A percentile compares a stretch with the other conserved stretches of the same genome.
These are phyloP conservation scores for Ceraceosorus guamensis DNA, from an alignment of 1,284 basidiomycete species.

Conservation along the genomic window DNA sequence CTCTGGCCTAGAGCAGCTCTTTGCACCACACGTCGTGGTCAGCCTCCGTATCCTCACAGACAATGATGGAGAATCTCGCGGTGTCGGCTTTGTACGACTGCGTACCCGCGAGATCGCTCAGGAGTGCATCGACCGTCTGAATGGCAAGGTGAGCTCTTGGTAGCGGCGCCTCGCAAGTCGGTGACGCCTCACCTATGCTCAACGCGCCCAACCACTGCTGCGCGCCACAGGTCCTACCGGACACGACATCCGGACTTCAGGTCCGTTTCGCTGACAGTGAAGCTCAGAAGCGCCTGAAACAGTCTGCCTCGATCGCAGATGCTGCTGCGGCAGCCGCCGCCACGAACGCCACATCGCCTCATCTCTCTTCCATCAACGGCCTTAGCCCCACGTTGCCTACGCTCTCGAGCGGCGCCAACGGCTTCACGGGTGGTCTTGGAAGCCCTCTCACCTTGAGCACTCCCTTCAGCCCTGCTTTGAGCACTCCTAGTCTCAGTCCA, in stretches of 20 bases:
- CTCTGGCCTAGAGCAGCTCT: conserved; percentile 31
- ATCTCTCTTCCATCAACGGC: neutral
- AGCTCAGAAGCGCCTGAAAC: conserved; percentile 56
- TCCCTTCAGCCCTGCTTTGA: neutral
- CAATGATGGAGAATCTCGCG: conserved; percentile 27
- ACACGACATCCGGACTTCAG: conserved; percentile 25
- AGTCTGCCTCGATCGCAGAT: neutral
- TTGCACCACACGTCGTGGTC: conserved; percentile 30
- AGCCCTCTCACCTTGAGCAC: neutral
- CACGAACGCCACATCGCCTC: neutral
- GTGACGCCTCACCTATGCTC: too few relatives aligned
- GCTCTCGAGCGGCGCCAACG: neutral
- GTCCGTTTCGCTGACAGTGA: conserved; percentile 42
- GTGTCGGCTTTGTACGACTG: conserved; percentile 36
- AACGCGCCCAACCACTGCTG: too few relatives aligned
- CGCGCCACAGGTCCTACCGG: conserved; percentile 13
- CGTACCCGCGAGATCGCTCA: conserved; percentile 25
- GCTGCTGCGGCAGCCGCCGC: too few relatives aligned
- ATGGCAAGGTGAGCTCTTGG: conserved; percentile 17
- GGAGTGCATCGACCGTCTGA: conserved; percentile 30
- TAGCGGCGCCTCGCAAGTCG: neutral
- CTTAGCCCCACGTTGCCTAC: neutral
- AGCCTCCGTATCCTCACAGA: conserved; percentile 36
- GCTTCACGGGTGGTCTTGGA: neutral
- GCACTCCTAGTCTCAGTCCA: neutral